phyloP scores from a whole-genome alignment of 2,329 filamentous ascomycete species.

The Fusarium pininemorale region DNA sequence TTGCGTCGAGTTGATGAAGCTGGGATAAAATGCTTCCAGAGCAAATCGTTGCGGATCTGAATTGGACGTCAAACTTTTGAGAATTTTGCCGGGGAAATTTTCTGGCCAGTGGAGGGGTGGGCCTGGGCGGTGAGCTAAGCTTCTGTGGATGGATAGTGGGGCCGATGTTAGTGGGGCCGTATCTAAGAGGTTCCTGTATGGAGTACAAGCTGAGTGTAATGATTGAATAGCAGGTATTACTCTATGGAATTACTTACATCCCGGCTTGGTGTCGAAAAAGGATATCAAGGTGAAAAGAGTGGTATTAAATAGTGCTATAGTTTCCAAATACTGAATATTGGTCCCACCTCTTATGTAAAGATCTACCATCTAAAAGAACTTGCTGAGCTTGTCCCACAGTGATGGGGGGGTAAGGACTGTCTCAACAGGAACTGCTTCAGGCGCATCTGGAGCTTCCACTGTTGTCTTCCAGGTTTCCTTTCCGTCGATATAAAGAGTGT shows the following conservation, averaged over 20 bases:
- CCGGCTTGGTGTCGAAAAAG: background rate
- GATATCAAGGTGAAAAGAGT: background rate
- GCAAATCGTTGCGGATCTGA: slow-evolving; percentile 24
- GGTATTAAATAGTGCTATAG: slow-evolving; percentile 6
- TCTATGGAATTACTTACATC: background rate
- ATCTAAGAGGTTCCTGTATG: background rate
- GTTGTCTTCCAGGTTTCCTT: slow-evolving; percentile 77
- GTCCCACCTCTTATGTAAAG: background rate
- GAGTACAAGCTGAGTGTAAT: background rate
- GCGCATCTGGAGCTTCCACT: slow-evolving; percentile 54
- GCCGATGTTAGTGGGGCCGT: slow-evolving; percentile 19
- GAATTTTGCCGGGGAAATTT: slow-evolving; percentile 43
- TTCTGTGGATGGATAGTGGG: slow-evolving; percentile 12
- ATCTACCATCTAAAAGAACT: slow-evolving; percentile 19
- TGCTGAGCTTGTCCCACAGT: slow-evolving; percentile 57
- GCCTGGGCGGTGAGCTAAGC: slow-evolving; percentile 40
- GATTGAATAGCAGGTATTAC: background rate
- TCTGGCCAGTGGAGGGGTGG: slow-evolving; percentile 37
- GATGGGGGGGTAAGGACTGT: slow-evolving; percentile 45
- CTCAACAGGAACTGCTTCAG: slow-evolving; percentile 35
- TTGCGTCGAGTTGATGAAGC: slow-evolving; percentile 13
- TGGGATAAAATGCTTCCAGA: slow-evolving; percentile 10
- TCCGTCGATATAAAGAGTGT: slow-evolving; percentile 85
- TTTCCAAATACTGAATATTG: background rate
- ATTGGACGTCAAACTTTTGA: slow-evolving; percentile 41